phyloP scores from a whole-genome alignment of 768 basidiomycete species.

The Gloeostereum incarnatum region DNA sequence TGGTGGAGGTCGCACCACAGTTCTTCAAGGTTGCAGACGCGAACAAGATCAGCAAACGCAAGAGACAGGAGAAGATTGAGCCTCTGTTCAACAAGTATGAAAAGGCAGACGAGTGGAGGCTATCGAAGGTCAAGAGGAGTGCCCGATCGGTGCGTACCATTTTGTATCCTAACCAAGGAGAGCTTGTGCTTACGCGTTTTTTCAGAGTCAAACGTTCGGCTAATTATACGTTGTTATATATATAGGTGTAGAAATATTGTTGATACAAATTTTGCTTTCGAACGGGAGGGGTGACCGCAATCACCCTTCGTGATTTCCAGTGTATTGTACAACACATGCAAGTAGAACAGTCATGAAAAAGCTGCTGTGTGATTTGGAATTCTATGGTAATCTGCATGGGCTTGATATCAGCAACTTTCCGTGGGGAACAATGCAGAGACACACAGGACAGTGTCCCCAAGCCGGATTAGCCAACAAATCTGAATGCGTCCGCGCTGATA shows the following conservation, averaged over 20 bases:
- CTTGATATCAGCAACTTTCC: no score
- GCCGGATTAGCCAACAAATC: conserved; percentile 74
- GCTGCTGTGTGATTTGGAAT: no score
- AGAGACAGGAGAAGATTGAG: conserved; percentile 94
- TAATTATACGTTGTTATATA: conserved; percentile 21
- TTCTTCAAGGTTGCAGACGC: conserved; percentile 99
- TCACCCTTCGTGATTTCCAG: no score
- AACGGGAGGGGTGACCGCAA: no score
- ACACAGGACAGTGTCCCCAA: no score
- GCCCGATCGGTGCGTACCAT: conserved; percentile 59
- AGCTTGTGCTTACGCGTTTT: conserved; percentile 10
- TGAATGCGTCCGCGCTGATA: conserved; percentile 66
- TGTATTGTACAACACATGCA: no score
- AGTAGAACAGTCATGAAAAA: no score
- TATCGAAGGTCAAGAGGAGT: conserved; percentile 87
- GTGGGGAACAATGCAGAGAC: no score
- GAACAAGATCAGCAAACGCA: conserved; percentile 95
- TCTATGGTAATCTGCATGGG: no score
- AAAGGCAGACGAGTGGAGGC: conserved; percentile 89
- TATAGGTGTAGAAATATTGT: no score
- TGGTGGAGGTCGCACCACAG: conserved; percentile 94
- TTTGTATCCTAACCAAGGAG: neutral
- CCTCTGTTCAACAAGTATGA: conserved; percentile 94
- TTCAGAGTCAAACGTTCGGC: conserved; percentile 86
- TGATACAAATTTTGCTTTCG: no score